phyloP scores from a whole-genome alignment of 2,329 filamentous ascomycete species.

The Aspergillus latus region DNA sequence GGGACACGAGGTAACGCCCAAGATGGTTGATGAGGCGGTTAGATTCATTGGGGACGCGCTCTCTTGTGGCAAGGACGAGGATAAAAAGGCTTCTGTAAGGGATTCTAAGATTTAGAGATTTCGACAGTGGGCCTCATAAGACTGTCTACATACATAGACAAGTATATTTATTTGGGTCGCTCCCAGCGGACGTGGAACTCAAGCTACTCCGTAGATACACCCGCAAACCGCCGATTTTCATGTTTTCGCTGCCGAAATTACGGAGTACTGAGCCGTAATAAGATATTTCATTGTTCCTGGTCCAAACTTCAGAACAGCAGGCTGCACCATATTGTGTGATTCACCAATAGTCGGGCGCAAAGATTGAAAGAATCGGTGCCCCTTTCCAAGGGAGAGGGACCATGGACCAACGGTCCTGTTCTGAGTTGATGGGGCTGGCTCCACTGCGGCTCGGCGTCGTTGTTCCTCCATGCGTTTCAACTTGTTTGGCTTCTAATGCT shows the following conservation, averaged over 20 bases:
- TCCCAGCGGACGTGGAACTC: too few species aligned
- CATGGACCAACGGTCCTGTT: conserved; percentile 8
- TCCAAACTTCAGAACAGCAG: not conserved
- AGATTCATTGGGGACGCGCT: conserved; percentile 53
- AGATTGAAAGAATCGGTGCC: conserved; percentile 6
- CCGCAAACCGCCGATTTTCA: too few species aligned
- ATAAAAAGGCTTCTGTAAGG: conserved; percentile 28
- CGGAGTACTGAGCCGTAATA: not conserved
- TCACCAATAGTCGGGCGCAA: not conserved
- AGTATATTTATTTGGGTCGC: too few species aligned
- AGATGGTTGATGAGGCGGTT: conserved; percentile 57
- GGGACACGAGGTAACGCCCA: conserved; percentile 58
- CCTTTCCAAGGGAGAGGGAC: conserved; percentile 5
- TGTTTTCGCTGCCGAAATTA: not conserved
- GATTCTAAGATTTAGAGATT: conserved; percentile 40
- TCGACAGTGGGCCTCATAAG: not conserved
- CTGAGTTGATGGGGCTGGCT: conserved; percentile 24
- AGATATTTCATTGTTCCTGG: not conserved
- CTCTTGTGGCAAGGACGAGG: conserved; percentile 25
- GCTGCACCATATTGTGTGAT: not conserved
- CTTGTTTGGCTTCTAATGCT: conserved; percentile 26
- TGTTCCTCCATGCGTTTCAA: not conserved
- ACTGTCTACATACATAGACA: too few species aligned
- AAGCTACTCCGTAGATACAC: too few species aligned
- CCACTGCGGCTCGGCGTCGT: conserved; percentile 28